phyloP scores from a whole-genome alignment of 2,329 filamentous ascomycete genomes.

The Hymenoscyphus occultus region DNA sequence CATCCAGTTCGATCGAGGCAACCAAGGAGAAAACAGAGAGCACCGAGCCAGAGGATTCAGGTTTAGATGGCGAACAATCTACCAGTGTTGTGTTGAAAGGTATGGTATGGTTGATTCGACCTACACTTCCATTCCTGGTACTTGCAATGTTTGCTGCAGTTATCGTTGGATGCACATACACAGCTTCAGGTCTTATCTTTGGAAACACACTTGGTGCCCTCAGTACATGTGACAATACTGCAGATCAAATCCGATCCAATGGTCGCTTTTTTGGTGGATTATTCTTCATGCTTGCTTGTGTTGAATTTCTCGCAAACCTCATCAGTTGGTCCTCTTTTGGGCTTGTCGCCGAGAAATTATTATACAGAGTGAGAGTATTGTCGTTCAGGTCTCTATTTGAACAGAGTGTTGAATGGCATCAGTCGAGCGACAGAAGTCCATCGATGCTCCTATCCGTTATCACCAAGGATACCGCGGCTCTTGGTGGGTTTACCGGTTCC shows the following conservation, averaged over 20 bases:
- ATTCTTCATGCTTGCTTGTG: slow-evolving; percentile 50
- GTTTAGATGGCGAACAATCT: background rate
- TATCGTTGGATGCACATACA: slow-evolving; percentile 54
- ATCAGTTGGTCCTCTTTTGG: slow-evolving; percentile 55
- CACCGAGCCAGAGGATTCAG: background rate
- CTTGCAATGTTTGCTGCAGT: slow-evolving; percentile 45
- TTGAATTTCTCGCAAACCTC: slow-evolving; percentile 61
- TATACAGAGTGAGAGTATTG: slow-evolving; percentile 57
- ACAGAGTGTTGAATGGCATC: slow-evolving; percentile 69
- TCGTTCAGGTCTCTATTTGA: slow-evolving; percentile 57
- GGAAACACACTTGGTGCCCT: slow-evolving; percentile 49
- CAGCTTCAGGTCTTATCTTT: slow-evolving; percentile 54
- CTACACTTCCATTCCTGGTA: slow-evolving; percentile 19
- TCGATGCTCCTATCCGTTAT: slow-evolving; percentile 64
- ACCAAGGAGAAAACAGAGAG: background rate
- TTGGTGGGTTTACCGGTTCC: slow-evolving; percentile 67
- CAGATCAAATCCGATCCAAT: slow-evolving; percentile 23
- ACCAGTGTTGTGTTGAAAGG: background rate
- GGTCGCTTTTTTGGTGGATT: slow-evolving; percentile 41
- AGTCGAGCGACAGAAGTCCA: slow-evolving; percentile 61
- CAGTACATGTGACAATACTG: slow-evolving; percentile 43
- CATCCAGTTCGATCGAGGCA: background rate
- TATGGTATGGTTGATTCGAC: slow-evolving; percentile 3
- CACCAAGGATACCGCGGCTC: slow-evolving; percentile 63
- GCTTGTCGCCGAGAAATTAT: slow-evolving; percentile 58